Evolutionary conservation across 2,329 filamentous ascomycete species (phyloP), one percentile per base, ranked within the genome.

Genomic region (Helotiales sp.): DNA sequence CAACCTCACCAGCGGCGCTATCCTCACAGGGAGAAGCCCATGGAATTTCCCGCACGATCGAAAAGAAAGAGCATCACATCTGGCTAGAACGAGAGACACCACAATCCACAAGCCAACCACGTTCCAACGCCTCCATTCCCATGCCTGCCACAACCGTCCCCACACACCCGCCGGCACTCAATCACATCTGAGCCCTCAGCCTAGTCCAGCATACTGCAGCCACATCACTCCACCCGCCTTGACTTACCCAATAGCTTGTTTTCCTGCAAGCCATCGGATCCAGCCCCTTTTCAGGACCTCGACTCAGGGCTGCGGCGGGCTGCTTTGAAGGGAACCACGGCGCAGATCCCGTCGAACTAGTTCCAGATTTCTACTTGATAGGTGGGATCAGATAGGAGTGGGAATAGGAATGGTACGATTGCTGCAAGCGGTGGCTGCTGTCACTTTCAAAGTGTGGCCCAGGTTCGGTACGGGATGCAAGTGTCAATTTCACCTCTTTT

Each of bases 241-340:
- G 32, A 47, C 10, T 32, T 55, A 34, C 65, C 55, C 43, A 59
- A 50, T 54, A 37, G 28, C 22, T 52, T 34, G 11, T 43, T 37
- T 17, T 15, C 54, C 20, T 40, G 65, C 61, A 66, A 59, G 60
- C 60, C 50, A 60, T 66, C 65, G 65, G 65, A 49, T 60, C 45
- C 43, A 65, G 63, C 45, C 49, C 59, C 43, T 26, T 50, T 15
- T 61, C 30, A 52, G 34, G 59, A 15, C 40, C n/a, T 45, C 40
- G 17, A 45, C 40, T 45, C 40, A 45, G 11, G 26, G 22, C 13
- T 3, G 20, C 26, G 7, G 26, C 47, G 47, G 22, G 47, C 11
- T 50, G 47, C 22, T 11, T 15, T 15, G 22, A 13, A 50, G 6
- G 34, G 30, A 57, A 13, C 32, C 54, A 57, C 20, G 30, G 54